phyloP scores from a whole-genome alignment of 2,329 filamentous ascomycete genomes.

The Meredithiella fracta region DNA sequence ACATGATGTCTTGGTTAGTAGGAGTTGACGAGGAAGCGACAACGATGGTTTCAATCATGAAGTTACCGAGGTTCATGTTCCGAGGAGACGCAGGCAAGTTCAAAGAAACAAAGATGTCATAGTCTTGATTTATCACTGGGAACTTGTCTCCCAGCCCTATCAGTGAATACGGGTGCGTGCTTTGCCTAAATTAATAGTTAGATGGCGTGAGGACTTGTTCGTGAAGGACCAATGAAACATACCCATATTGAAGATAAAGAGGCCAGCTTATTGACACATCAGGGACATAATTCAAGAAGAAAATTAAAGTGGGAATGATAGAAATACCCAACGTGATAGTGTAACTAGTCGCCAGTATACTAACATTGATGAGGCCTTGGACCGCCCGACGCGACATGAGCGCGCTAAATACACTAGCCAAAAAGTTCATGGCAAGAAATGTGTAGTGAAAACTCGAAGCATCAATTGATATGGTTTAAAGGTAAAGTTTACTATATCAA shows the following conservation, averaged over 20 bases:
- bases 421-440: neutral
- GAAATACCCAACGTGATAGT: constrained; percentile 29
- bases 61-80: constrained; percentile 72
- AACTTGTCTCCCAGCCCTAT: constrained; percentile 30
- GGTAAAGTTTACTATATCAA: no score
- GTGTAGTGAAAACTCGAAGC: neutral
- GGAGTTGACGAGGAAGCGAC: neutral
- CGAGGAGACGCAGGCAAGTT: constrained; percentile 59
- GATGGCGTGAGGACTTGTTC: neutral
- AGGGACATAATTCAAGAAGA: constrained; percentile 41
- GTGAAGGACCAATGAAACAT: constrained; percentile 16
- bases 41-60: constrained; percentile 64
- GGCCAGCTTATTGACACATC: constrained; percentile 36
- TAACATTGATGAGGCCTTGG: constrained; percentile 31
- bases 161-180: constrained; percentile 36
- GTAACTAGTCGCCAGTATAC: constrained; percentile 27
- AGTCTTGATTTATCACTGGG: constrained; percentile 57
- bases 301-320: constrained; percentile 34
- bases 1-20: neutral
- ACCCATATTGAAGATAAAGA: constrained; percentile 44
- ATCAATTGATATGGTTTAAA: no score
- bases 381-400: constrained; percentile 35
- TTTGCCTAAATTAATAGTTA: constrained; percentile 23
- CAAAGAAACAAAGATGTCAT: constrained; percentile 66
- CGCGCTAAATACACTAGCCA: neutral